Conservation (phyloP, 2,329 filamentous ascomycete genomes). For the Rugonectria rugulosa region DNA sequence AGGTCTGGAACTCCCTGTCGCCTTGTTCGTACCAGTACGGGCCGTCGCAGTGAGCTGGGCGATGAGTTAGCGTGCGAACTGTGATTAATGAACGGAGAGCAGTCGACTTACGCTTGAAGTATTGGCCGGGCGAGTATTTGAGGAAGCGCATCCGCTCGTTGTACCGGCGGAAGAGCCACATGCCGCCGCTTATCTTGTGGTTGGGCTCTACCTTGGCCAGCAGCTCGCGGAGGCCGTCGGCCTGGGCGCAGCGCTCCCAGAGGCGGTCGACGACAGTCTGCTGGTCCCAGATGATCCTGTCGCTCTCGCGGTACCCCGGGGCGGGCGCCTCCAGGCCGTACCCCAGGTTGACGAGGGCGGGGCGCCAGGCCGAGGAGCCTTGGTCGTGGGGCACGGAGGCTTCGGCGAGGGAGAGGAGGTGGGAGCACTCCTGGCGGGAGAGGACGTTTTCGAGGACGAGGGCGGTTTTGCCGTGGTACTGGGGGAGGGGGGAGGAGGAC, state of each 20-base stretch:
- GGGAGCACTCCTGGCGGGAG: constrained; percentile 62
- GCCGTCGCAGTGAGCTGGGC: constrained; percentile 71
- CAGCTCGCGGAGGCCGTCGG: constrained; percentile 51
- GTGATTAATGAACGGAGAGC: not conserved
- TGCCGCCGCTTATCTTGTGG: constrained; percentile 28
- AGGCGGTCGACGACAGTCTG: constrained; percentile 67
- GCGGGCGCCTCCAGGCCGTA: constrained; percentile 62
- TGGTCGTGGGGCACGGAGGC: constrained; percentile 51
- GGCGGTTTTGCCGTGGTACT: constrained; percentile 62
- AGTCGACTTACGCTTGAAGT: constrained; percentile 63
- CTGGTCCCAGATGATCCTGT: constrained; percentile 80
- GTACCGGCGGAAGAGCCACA: constrained; percentile 58
- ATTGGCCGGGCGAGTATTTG: constrained; percentile 75
- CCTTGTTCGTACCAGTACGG: constrained; percentile 63
- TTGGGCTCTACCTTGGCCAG: constrained; percentile 47
- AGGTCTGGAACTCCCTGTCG: constrained; percentile 51
- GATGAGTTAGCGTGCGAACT: not conserved
- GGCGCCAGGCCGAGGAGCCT: constrained; percentile 61
- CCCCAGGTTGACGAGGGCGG: constrained; percentile 74
- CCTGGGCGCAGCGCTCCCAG: constrained; percentile 63
- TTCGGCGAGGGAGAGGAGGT: constrained; percentile 61
- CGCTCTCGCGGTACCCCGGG: constrained; percentile 70
- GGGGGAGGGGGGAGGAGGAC: constrained; percentile 52
- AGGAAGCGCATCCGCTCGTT: constrained; percentile 81
- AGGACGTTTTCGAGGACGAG: constrained; percentile 68